Conservation (phyloP, 208 protist genomes). For the Trichomonas vaginalis region DNA sequence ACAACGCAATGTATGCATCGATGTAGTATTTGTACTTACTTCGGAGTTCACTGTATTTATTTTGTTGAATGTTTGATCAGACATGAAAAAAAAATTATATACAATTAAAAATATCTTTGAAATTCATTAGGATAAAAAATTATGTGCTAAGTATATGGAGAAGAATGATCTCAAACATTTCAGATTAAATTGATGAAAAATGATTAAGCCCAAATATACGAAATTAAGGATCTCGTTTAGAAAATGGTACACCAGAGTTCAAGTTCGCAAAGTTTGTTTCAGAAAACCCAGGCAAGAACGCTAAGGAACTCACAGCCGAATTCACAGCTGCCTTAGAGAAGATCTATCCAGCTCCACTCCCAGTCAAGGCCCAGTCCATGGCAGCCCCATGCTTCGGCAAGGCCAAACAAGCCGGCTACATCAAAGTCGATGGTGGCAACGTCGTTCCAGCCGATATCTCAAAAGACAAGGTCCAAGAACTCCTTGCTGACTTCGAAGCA, state of each 20-base stretch:
- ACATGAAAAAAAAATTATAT: too few relatives aligned
- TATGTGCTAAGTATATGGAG: too few relatives aligned
- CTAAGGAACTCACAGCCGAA: neutral
- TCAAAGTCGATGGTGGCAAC: neutral
- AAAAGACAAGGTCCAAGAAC: neutral
- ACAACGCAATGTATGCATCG: too few relatives aligned
- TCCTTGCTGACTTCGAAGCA: neutral
- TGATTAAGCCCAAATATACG: too few relatives aligned
- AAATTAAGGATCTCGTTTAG: too few relatives aligned
- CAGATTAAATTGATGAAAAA: too few relatives aligned
- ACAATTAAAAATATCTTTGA: too few relatives aligned
- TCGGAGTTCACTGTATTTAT: too few relatives aligned
- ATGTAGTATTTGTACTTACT: too few relatives aligned
- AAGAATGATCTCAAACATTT: too few relatives aligned
- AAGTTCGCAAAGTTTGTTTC: neutral
- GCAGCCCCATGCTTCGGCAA: neutral
- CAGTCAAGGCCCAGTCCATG: neutral
- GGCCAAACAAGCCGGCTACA: neutral
- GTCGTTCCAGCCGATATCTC: neutral
- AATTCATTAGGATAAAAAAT: too few relatives aligned
- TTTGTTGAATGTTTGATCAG: too few relatives aligned
- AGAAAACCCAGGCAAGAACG: neutral
- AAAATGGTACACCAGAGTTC: conserved; percentile 24
- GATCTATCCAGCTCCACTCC: neutral
- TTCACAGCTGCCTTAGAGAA: neutral